A percentile compares a stretch with the other conserved stretches of the same genome.
These are phyloP conservation scores for Gynandropsis gynandra DNA, from an alignment of 345 rosid species.

Conservation along the genomic window DNA sequence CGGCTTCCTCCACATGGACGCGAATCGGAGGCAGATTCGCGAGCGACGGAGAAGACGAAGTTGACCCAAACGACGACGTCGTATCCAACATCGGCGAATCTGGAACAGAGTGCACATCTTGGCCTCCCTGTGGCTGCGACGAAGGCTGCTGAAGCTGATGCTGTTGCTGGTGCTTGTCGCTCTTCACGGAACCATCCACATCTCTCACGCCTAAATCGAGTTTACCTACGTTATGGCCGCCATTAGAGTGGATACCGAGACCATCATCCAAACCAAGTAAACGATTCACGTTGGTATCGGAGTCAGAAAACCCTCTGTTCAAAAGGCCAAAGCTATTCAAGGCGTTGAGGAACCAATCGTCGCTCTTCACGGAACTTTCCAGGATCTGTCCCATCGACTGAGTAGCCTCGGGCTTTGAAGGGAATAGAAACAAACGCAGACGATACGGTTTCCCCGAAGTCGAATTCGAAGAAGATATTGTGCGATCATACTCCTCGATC, in stretches of 20 bases:
- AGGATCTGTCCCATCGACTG: conserved; percentile 66
- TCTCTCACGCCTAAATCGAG: conserved; percentile 29
- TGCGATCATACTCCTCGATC: conserved; percentile 32
- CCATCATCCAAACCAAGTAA: conserved; percentile 70
- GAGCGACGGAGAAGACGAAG: conserved; percentile 83
- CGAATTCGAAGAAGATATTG: conserved; percentile 28
- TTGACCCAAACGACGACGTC: conserved; percentile 83
- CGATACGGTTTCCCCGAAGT: conserved; percentile 25
- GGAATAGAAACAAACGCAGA: conserved; percentile 21
- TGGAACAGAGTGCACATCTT: conserved; percentile 79
- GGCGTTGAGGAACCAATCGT: conserved; percentile 87
- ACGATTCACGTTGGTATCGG: conserved; percentile 57
- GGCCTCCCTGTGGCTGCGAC: conserved; percentile 26
- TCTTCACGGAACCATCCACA: conserved; percentile 38
- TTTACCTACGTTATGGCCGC: conserved; percentile 22
- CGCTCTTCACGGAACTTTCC: conserved; percentile 58
- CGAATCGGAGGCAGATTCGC: conserved; percentile 83
- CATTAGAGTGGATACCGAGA: conserved; percentile 19
- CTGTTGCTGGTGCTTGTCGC: conserved; percentile 34
- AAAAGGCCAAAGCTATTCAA: conserved; percentile 57
- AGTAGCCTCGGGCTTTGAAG: background rate
- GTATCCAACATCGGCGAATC: conserved; percentile 96
- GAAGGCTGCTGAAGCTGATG: conserved; percentile 20
- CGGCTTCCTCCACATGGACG: conserved; percentile 59
- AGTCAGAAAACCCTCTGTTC: conserved; percentile 66